Conservation (phyloP, 2,329 filamentous ascomycete species). For the Colletotrichum musicola region DNA sequence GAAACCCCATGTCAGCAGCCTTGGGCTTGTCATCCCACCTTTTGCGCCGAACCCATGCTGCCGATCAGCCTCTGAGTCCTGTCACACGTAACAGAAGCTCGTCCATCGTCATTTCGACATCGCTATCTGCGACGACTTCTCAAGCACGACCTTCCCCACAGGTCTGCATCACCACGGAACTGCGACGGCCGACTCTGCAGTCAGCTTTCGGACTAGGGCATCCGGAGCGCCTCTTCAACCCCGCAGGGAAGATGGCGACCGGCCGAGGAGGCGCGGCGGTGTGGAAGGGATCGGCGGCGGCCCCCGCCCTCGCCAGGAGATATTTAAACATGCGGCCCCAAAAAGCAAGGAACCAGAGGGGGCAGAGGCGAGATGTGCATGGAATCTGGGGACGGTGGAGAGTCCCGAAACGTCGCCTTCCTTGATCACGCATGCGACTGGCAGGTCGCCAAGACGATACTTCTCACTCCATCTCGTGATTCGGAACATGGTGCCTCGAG, state of each 20-base stretch:
- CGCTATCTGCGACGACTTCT: neutral
- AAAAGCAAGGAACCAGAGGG: neutral
- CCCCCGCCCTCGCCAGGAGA: neutral
- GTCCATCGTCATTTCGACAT: neutral
- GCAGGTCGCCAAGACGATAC: slow-evolving; percentile 10
- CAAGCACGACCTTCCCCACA: neutral
- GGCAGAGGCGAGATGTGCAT: neutral
- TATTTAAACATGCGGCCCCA: neutral
- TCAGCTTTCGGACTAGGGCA: neutral
- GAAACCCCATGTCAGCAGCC: no score
- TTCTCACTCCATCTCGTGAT: neutral
- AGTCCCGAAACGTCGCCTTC: neutral
- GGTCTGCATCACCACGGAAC: neutral
- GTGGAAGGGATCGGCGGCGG: neutral
- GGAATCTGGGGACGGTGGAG: neutral
- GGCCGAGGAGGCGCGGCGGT: no score
- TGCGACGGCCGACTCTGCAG: neutral
- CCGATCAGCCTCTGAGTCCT: neutral
- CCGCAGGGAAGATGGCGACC: neutral
- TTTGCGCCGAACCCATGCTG: neutral
- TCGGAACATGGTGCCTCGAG: neutral
- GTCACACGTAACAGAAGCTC: neutral
- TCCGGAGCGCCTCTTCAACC: no score
- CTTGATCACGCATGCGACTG: neutral
- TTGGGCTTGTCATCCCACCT: neutral